A percentile compares a stretch with the other conserved stretches of the same genome.
Evolutionary conservation across 169 alveolate species (phyloP).

Genomic region (Plasmodium falciparum): DNA sequence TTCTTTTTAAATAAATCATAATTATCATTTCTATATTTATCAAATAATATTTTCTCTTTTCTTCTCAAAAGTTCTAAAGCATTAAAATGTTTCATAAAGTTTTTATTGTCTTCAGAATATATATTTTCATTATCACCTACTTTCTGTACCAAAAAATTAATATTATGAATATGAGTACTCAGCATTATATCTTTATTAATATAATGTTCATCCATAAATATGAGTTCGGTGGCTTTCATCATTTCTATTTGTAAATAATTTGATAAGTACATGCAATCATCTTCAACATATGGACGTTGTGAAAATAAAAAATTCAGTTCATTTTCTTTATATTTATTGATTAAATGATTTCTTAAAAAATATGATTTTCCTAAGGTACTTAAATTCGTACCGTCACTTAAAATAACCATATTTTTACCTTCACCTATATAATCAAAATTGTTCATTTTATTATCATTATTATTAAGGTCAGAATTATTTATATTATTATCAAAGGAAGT

Average conservation of each 20-base stretch:
- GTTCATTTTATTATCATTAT: background rate
- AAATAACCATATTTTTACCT: background rate
- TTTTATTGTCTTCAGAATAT: background rate
- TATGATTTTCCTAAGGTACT: constrained; percentile 21
- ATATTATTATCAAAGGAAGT: background rate
- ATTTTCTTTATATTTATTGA: constrained; percentile 26
- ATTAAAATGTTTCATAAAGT: background rate
- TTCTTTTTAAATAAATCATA: background rate
- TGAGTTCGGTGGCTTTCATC: constrained; percentile 53
- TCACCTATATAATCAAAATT: background rate
- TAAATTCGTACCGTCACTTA: constrained; percentile 1
- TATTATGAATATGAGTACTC: constrained; percentile 64
- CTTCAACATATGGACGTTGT: constrained; percentile 31
- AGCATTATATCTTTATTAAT: constrained; percentile 75
- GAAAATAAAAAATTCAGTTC: constrained; percentile 6
- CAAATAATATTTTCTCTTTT: constrained; percentile 24
- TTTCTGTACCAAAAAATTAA: constrained; percentile 5
- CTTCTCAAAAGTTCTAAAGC: constrained; percentile 8
- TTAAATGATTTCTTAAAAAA: constrained; percentile 37
- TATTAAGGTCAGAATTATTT: background rate
- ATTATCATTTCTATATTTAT: constrained; percentile 5
- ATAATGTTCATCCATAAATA: constrained; percentile 60
- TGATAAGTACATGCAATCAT: constrained; percentile 73
- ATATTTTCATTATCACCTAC: background rate
- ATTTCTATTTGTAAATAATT: constrained; percentile 40